Evolutionary conservation across 768 basidiomycete species (phyloP), one percentile per base, ranked within the genome.

Genomic region (Mycena metata): DNA sequence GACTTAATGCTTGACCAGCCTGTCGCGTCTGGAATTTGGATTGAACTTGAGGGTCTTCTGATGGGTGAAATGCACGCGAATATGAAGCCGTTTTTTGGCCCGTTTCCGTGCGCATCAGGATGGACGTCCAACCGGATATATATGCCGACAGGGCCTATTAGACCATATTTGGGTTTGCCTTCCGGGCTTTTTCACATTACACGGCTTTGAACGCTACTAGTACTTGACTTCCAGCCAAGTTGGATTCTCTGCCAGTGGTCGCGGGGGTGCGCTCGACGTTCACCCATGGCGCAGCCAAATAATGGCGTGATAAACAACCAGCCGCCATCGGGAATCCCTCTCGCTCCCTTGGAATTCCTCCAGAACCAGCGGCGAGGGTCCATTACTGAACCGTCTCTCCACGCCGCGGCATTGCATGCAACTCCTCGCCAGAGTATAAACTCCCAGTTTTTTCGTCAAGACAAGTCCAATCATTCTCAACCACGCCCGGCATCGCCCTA

Each of bases 361-460:
- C 92, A 93, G 77, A 92, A 86, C 61, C 93, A 94, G 75, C 88
- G 93, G n/a, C 82, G 92, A 65, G 92, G 92, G 66, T 94, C 94
- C 2, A 91, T 93, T 76, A 93, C 93, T 10, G 94, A 95, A 82
- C 93, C 93, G 4, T 90, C 90, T 46, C 84, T 94, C 56, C 91
- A 93, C 15, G 39, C 39, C 39, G 11, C 15, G 39, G 39, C 39
- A 39, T 10, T 10, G 11, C 39, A 39, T 79, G 89, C 88, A 30
- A 79, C 74, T 69, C 70, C 69, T 15, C 72, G 72, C 46, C 70
- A 65, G 33, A 67, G 17, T 64, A 19, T 62, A 26, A 69, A 64
- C 69, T 52, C 67, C 15, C 69, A 69, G 23, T 68, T 66, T 24
- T 69, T 72, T 30, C 70, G 73, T 19, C 71, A 76, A 55, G 58